Evolutionary conservation across 148 eudicot genomes (phyloP), one percentile per base, ranked within the genome.

Genomic region (Chenopodium formosanum): DNA sequence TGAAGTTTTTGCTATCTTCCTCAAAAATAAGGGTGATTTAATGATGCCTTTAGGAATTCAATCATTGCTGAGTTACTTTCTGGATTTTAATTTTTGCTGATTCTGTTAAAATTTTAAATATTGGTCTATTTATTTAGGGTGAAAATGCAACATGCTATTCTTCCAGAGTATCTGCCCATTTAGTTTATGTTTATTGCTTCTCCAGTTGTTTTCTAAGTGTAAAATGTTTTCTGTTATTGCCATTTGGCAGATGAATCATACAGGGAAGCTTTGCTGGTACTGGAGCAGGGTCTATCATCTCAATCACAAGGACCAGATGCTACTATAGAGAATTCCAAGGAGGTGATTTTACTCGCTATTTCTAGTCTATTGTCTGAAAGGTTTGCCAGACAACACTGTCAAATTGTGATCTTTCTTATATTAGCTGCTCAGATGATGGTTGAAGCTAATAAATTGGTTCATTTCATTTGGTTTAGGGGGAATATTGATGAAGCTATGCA

Each of bases 251-350:
- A 95, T 80, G 97, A 91, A 74, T 91, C 97, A 31, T 93, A 92
- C 48, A 87, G 88, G 64, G 85, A 86, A 89, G 97, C 90, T 76
- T 80, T 87, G 56, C 87, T 95, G 81, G 88, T 95, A 70, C 83
- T 95, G 78, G 97, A 95, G 68, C 99, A 95, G 88, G 93, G 99
- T 58, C 82, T 92, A 71, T 83, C 88, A 20, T 84, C 85, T 82
- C 99, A 93, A 74, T 82, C 87, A 29, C 91, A 92, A 81, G 88
- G 85, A 78, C 67, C 83, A 9, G 89, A 81, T 75, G 66, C 73
- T 25, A 77, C 77, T 9, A 58, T 81, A 79, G 92, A 89, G 74
- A 87, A 87, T 85, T 85, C 92, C 0, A 95, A 89, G 83, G 97
- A 92, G 44, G 71, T 90, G 84, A 89, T 91, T 78, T 86, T 90